Percentiles rank a stretch among this genome's conserved stretches.
These are phyloP conservation scores for Phytophthora niederhauseri DNA, from an alignment of 352 stramenopile genomes.

Conservation along the genomic window DNA sequence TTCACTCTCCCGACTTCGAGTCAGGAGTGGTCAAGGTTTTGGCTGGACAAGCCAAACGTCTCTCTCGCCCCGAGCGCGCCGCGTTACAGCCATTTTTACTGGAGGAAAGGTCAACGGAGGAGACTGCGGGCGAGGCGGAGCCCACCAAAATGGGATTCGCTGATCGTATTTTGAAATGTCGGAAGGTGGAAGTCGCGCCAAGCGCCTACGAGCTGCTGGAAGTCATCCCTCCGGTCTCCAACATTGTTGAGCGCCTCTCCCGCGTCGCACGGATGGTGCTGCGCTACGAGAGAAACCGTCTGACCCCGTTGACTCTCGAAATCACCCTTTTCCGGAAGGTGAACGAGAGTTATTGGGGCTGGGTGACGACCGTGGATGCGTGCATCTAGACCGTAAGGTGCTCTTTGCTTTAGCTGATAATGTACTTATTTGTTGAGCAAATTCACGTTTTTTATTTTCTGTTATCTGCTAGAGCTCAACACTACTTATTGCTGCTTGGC, in stretches of 20 bases:
- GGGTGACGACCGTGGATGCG: constrained; percentile 11
- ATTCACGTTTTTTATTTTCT: background rate
- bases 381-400: background rate
- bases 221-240: background rate
- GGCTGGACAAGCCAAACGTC: background rate
- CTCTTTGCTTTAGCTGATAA: background rate
- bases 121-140: background rate
- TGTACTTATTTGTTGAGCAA: background rate
- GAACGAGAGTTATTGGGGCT: constrained; percentile 10
- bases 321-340: constrained; percentile 14
- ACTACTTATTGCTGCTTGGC: no score
- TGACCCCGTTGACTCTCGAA: background rate
- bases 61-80: background rate
- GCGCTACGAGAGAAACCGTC: constrained; percentile 2
- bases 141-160: constrained; percentile 2
- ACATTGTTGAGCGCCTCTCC: constrained; percentile 14
- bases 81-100: background rate
- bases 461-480: background rate
- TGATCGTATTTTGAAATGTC: background rate
- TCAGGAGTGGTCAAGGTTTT: constrained; percentile 11
- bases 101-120: background rate
- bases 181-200: background rate
- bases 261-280: constrained; percentile 1
- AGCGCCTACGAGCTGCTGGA: background rate
- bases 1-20: background rate